Conservation (phyloP, 176 grass and related monocot genomes). For the Cenchrus fungigraminus region DNA sequence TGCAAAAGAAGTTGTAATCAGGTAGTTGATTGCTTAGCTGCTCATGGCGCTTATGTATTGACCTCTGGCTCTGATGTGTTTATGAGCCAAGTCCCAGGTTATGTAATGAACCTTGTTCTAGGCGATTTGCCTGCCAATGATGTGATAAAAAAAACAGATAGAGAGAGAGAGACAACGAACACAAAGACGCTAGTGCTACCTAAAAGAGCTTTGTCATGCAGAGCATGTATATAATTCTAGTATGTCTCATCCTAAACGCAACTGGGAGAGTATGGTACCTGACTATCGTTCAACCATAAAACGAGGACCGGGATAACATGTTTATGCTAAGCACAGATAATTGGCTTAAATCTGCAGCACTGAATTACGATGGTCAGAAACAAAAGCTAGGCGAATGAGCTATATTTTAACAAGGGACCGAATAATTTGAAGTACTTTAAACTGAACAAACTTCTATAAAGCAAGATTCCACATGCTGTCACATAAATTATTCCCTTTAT, state of each 20-base stretch:
- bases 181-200: too few species aligned
- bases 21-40: too few species aligned
- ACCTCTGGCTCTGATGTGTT: too few species aligned
- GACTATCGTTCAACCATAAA: not conserved
- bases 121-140: too few species aligned
- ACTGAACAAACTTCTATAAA: conserved; percentile 65
- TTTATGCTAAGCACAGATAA: not conserved
- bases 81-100: too few species aligned
- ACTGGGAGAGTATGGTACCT: not conserved
- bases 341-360: not conserved
- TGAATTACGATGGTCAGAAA: not conserved
- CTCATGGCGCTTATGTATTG: too few species aligned
- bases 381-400: conserved; percentile 4
- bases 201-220: too few species aligned
- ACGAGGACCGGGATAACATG: too few species aligned
- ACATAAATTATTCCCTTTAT: conserved; percentile 70
- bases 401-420: conserved; percentile 9
- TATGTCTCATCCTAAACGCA: not conserved
- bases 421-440: conserved; percentile 49
- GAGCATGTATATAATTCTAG: not conserved
- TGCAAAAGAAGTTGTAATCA: too few species aligned
- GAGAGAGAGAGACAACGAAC: too few species aligned
- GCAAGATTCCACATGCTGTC: conserved; percentile 58
- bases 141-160: too few species aligned
- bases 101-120: too few species aligned